phyloP scores from a whole-genome alignment of 2,329 filamentous ascomycete species.

The Fusarium austroafricanum region DNA sequence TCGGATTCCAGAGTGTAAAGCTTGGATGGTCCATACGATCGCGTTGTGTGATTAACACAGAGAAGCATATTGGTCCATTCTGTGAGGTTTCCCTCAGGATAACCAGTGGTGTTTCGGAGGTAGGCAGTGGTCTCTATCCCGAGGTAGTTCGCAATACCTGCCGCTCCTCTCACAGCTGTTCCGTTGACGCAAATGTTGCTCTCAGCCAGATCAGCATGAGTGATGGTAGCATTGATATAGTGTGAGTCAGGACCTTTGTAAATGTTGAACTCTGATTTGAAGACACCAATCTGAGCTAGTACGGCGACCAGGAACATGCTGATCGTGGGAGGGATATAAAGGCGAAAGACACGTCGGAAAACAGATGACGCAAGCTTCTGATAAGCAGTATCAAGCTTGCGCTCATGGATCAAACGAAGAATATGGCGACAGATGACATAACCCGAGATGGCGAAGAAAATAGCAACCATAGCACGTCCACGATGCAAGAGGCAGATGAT shows the following conservation, averaged over 20 bases:
- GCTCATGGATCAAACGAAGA: slow-evolving; percentile 52
- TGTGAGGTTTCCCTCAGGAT: slow-evolving; percentile 37
- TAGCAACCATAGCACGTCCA: slow-evolving; percentile 56
- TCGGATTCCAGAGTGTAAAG: slow-evolving; percentile 46
- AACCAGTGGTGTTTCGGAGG: slow-evolving; percentile 45
- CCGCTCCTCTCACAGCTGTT: slow-evolving; percentile 44
- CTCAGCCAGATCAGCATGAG: slow-evolving; percentile 34
- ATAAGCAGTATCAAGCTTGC: slow-evolving; percentile 51
- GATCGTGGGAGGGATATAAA: slow-evolving; percentile 55
- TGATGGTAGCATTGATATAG: slow-evolving; percentile 56
- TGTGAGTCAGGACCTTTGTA: slow-evolving; percentile 53
- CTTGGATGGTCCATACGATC: slow-evolving; percentile 45
- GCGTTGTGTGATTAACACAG: slow-evolving; percentile 50
- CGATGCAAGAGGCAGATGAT: slow-evolving; percentile 56
- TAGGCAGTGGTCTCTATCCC: slow-evolving; percentile 45
- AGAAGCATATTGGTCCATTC: slow-evolving; percentile 46
- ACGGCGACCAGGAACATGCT: slow-evolving; percentile 56
- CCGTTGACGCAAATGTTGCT: slow-evolving; percentile 45
- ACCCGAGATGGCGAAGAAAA: slow-evolving; percentile 59
- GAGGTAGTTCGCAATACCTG: slow-evolving; percentile 47
- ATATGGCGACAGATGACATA: slow-evolving; percentile 56
- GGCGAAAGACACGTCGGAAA: slow-evolving; percentile 54
- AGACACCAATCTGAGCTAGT: slow-evolving; percentile 53
- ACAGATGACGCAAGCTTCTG: slow-evolving; percentile 53
- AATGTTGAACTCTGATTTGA: slow-evolving; percentile 51